phyloP scores from a whole-genome alignment of 129 eudicot genomes.

The Lonicera japonica region DNA sequence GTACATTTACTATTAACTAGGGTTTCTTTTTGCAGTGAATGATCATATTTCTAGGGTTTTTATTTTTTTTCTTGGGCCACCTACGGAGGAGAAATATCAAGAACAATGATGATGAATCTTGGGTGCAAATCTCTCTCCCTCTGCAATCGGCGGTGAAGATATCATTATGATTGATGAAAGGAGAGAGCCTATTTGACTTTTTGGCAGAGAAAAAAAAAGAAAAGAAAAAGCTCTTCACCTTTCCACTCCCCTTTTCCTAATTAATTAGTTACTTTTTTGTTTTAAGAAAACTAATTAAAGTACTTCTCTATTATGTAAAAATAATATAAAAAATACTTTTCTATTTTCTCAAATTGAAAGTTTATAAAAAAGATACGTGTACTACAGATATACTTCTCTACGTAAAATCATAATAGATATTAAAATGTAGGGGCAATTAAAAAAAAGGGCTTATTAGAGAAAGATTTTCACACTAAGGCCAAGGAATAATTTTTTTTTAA shows the following conservation, averaged over 20 bases:
- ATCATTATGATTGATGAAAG: slow-evolving; percentile 46
- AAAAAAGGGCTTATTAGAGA: no score
- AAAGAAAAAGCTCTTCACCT: slow-evolving; percentile 59
- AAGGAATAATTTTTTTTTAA: no score
- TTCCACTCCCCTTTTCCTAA: slow-evolving; percentile 41
- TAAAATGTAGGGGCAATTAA: no score
- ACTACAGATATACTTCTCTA: no score
- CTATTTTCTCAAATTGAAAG: no score
- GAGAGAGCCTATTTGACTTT: slow-evolving; percentile 67
- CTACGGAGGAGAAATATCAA: slow-evolving; percentile 26
- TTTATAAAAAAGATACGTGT: no score
- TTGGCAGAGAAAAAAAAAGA: slow-evolving; percentile 23
- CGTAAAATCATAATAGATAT: no score
- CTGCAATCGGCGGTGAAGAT: slow-evolving; percentile 30
- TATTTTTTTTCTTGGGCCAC: slow-evolving; percentile 26
- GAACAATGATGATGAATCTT: slow-evolving; percentile 81
- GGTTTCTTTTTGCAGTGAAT: slow-evolving; percentile 10
- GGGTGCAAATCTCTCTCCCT: slow-evolving; percentile 67
- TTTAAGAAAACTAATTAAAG: no score
- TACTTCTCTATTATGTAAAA: no score
- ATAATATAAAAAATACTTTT: no score
- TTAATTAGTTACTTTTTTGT: background rate
- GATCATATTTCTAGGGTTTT: slow-evolving; percentile 21
- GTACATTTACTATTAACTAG: slow-evolving; percentile 1
- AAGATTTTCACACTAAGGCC: no score